Evolutionary conservation across 305 asterid genomes (phyloP), one percentile per base, ranked within the genome.

Genomic region (Salvia sclarea): DNA sequence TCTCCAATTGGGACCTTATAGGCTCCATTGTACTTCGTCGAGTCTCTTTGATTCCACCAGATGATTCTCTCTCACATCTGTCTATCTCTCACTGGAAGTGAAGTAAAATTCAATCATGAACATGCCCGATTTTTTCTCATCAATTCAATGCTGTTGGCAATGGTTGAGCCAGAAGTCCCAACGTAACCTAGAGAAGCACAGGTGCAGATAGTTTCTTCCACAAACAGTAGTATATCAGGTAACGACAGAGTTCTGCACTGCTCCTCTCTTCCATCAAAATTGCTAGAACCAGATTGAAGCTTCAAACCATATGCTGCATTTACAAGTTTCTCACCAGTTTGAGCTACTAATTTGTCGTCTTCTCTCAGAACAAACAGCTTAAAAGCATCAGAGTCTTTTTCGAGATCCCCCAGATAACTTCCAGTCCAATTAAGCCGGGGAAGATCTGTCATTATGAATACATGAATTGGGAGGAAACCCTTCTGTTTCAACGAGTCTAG

Each of bases 81-180:
- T 61, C 50, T 50, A 8, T 38, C 60, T 24, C 61, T 18, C 10
- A 14, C 59, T 48, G 49, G 13, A n/a, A 43, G 54, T 43, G 56
- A 48, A 71, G 49, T 30, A 56, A 53, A 55, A 61, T 45, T 59
- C 58, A 53, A 76, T 80, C 72, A 69, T 0, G 68, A 81, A 75
- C 97, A 90, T 45, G 63, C 24, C 50, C 57, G 69, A 73, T 81
- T 69, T 78, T 71, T 86, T 55, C 96, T 81, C 96, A 91, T 86
- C 81, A 83, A 60, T 24, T 80, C 87, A 68, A 93, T 76, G 76
- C 87, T 88, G 68, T 78, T 85, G 2, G 97, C 94, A 58, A 93
- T 93, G 45, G 97, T 93, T 53, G 98, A 93, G 33, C 97, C 97
- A n/a, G 91, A 61, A 53, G 98, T 93, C 61, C 96, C 95, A 35